phyloP scores from a whole-genome alignment of 2,329 filamentous ascomycete species.

The Plenodomus biglobosus region DNA sequence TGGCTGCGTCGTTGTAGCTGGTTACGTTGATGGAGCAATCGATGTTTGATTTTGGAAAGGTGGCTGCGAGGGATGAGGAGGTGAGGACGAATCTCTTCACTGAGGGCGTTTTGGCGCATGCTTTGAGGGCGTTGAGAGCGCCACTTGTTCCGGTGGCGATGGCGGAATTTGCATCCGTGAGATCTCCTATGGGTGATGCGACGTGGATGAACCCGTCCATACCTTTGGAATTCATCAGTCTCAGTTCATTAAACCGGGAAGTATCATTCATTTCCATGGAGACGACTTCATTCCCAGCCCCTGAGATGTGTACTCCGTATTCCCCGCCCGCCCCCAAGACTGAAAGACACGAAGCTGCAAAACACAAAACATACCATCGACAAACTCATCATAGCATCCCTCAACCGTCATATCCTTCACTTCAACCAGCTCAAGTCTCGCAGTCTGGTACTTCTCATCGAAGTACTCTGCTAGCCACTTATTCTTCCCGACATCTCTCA shows the following conservation, averaged over 20 bases:
- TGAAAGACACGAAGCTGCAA: too few species aligned
- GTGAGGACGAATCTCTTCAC: conserved; percentile 51
- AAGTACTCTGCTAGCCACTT: conserved; percentile 38
- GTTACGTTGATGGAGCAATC: conserved; percentile 38
- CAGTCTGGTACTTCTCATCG: conserved; percentile 20
- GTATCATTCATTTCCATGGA: too few species aligned
- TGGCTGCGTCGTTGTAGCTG: conserved; percentile 44
- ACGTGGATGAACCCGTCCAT: conserved; percentile 50
- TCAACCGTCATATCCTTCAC: conserved; percentile 34
- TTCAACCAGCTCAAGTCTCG: conserved; percentile 30
- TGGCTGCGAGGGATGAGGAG: conserved; percentile 45
- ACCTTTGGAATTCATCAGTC: conserved; percentile 9
- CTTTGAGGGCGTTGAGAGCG: conserved; percentile 44
- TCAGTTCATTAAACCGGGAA: too few species aligned
- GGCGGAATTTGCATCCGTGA: conserved; percentile 40
- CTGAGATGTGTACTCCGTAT: too few species aligned
- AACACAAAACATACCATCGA: conserved; percentile 31
- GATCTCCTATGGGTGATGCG: conserved; percentile 47
- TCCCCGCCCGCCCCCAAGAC: too few species aligned
- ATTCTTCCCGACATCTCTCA: conserved; percentile 33
- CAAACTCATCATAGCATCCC: conserved; percentile 28
- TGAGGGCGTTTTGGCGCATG: conserved; percentile 45
- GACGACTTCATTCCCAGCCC: too few species aligned
- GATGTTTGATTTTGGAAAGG: conserved; percentile 40
- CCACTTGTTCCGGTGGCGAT: conserved; percentile 46